Base-by-base conservation (phyloP, 1,284 basidiomycete genomes). In the Naganishia albida region DNA sequence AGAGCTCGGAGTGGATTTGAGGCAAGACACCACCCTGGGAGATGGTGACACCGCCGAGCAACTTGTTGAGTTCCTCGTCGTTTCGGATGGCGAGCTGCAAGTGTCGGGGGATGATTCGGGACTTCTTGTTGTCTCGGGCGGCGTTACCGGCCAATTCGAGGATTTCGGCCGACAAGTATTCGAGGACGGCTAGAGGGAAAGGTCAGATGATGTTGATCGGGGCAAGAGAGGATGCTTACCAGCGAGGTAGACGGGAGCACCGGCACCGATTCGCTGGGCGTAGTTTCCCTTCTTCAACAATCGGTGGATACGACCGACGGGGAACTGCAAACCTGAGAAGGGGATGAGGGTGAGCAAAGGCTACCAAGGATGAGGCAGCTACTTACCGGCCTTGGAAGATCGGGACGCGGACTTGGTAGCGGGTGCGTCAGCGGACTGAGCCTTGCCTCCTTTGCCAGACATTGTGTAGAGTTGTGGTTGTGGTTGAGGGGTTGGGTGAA, bases 1-100 rank as follows among this genome's bases (percentile, higher is more conserved):
- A 82, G 68, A 88, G 85, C 80, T 87, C 85, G 72, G 84, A 81
- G 73, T 84, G 82, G 65, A 87, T 87, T 75, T 81, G 81, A 59
- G 91, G 91, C 49, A 93, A 86, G 65, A 93, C 91, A 86, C 91
- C 91, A 82, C 91, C 91, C 75, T 93, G 90, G 26, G 88, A 90
- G 82, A 93, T 93, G 75, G 90, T 87, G 70, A 93, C 91, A 72
- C 87, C 84, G 55, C 91, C 90, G 53, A 93, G 67, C 67, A 74
- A 70, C 68, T 71, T 73, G 73, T 70, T 76, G 66, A 80, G 73
- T 86, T 91, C 89, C 73, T 91, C 89, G 68, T 91, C 89, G 78
- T 91, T 91, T 71, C 90, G 85, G 80, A 94, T 91, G 71, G 91
- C 91, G 69, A 93, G 88, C 78, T 93, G 90, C 66, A 93, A 78